A percentile compares a stretch with the other conserved stretches of the same genome.
Conservation (phyloP, 192 early-diverging fungal species). For the Backusella macrospora region DNA sequence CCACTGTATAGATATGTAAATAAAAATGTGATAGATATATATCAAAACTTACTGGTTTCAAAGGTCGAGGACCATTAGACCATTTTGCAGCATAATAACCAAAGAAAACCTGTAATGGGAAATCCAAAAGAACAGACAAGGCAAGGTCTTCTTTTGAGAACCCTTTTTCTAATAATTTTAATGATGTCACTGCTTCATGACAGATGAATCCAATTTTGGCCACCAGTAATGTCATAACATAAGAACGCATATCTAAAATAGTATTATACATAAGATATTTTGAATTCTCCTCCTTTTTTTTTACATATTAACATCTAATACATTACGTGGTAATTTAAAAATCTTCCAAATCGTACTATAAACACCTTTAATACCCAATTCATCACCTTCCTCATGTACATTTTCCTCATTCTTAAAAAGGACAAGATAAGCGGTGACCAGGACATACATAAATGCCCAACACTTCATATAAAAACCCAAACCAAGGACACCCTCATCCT, state of each 20-base stretch:
- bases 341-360: conserved; percentile 94
- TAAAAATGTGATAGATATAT: neutral
- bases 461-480: conserved; percentile 89
- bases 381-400: conserved; percentile 47
- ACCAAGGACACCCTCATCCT: conserved; percentile 74
- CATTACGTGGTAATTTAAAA: conserved; percentile 73
- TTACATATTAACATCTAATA: conserved; percentile 3
- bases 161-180: conserved; percentile 95
- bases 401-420: conserved; percentile 74
- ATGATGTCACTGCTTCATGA: conserved; percentile 91
- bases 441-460: conserved; percentile 90
- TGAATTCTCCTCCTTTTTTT: no score
- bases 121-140: conserved; percentile 90
- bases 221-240: conserved; percentile 80
- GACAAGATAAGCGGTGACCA: conserved; percentile 83
- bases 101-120: conserved; percentile 95
- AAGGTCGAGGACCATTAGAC: conserved; percentile 83
- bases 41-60: conserved; percentile 68
- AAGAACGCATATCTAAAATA: conserved; percentile 75
- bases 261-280: no score
- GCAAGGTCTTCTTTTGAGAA: conserved; percentile 96
- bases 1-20: conserved; percentile 60
- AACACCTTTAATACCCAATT: conserved; percentile 67
- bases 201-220: conserved; percentile 95
- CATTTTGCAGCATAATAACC: conserved; percentile 97